These are phyloP conservation scores for Diaporthe australafricana DNA, from an alignment of 2,329 filamentous ascomycete genomes.

Conservation along the genomic window DNA sequence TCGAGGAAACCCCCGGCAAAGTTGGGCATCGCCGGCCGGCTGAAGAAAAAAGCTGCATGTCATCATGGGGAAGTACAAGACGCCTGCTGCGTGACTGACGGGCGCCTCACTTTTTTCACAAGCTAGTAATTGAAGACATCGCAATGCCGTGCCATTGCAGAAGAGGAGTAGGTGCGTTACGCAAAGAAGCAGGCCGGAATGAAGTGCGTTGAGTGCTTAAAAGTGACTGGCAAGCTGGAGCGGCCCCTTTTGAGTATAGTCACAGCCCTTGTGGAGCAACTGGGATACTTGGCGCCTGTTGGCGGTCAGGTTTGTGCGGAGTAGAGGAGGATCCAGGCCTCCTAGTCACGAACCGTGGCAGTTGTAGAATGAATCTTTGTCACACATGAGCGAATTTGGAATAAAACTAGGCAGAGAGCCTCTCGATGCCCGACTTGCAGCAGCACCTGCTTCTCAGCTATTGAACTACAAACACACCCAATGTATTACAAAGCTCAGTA, in stretches of 20 bases:
- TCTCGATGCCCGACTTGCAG: background rate
- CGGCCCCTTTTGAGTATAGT: slow-evolving; percentile 6
- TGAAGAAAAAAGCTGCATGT: background rate
- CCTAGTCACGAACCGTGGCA: slow-evolving; percentile 14
- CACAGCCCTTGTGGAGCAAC: background rate
- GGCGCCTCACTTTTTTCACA: background rate
- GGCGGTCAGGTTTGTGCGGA: slow-evolving; percentile 15
- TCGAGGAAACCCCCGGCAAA: background rate
- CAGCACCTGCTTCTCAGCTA: background rate
- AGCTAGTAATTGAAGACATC: background rate
- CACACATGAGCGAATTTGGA: slow-evolving; percentile 22
- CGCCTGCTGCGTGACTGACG: background rate
- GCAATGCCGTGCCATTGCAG: slow-evolving; percentile 14
- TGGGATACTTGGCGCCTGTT: slow-evolving; percentile 19
- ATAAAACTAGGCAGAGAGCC: slow-evolving; percentile 21
- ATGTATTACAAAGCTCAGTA: slow-evolving; percentile 2
- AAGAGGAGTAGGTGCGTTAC: background rate
- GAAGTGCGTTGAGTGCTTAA: background rate
- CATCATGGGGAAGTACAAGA: slow-evolving; percentile 24
- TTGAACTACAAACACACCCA: background rate
- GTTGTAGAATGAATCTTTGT: slow-evolving; percentile 13
- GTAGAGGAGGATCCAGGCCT: background rate
- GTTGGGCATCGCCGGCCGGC: background rate
- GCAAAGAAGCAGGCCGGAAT: background rate
- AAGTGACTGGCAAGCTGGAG: background rate